A percentile compares a stretch with the other conserved stretches of the same genome.
phyloP scores from a whole-genome alignment of 768 basidiomycete genomes.

The Agrocybe chaxingu region DNA sequence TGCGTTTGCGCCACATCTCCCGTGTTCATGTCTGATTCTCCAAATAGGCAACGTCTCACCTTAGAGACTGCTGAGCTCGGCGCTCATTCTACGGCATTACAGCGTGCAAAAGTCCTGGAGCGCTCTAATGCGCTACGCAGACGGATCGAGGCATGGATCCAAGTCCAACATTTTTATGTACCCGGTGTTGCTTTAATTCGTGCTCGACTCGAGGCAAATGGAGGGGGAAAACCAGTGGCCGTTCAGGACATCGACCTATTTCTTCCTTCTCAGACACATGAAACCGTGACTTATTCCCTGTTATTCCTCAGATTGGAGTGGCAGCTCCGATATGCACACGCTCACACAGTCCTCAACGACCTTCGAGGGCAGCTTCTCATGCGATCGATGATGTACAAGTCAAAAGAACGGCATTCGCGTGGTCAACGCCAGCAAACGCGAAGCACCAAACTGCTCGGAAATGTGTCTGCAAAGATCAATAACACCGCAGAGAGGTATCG shows the following conservation, averaged over 20 bases:
- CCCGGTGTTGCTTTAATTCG: background rate
- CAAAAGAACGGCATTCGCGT: conserved; percentile 20
- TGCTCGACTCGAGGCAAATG: background rate
- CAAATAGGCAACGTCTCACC: conserved; percentile 1
- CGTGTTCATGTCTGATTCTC: background rate
- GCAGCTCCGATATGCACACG: conserved; percentile 22
- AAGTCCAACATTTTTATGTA: conserved; percentile 7
- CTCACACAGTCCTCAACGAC: conserved; percentile 19
- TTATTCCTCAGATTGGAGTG: conserved; percentile 18
- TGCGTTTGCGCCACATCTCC: background rate
- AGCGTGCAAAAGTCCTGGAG: conserved; percentile 1
- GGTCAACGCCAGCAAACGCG: conserved; percentile 21
- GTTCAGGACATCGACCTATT: conserved; percentile 10
- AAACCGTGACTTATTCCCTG: background rate
- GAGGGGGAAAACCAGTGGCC: background rate
- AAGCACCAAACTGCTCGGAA: conserved; percentile 12
- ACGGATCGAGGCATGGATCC: conserved; percentile 5
- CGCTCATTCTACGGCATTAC: conserved; percentile 4
- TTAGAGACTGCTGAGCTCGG: background rate
- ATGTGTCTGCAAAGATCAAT: conserved; percentile 13
- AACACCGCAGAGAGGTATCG: conserved; percentile 10
- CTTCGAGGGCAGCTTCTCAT: conserved; percentile 22
- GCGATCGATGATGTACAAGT: conserved; percentile 20
- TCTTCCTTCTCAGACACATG: conserved; percentile 10
- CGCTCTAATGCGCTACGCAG: conserved; percentile 5